phyloP scores from a whole-genome alignment of 2,329 filamentous ascomycete genomes.

The Beauveria sp. region DNA sequence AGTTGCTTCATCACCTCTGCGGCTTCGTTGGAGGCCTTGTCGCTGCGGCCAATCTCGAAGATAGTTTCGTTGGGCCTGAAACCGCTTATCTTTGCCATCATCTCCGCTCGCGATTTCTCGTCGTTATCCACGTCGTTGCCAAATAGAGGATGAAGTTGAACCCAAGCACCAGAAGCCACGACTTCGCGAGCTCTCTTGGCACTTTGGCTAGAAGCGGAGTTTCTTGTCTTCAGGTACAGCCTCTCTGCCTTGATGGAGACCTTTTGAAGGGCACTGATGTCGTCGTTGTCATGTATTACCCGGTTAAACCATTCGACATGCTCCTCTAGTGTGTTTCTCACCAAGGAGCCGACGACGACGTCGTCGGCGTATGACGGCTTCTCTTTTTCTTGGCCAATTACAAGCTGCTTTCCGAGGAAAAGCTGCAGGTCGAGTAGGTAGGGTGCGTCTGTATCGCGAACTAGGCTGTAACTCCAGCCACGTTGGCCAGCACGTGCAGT shows the following conservation, averaged over 20 bases:
- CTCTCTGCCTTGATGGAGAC: slow-evolving; percentile 87
- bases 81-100: slow-evolving; percentile 81
- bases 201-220: slow-evolving; percentile 83
- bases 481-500: slow-evolving; percentile 88
- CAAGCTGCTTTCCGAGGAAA: slow-evolving; percentile 78
- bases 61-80: slow-evolving; percentile 90
- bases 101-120: slow-evolving; percentile 69
- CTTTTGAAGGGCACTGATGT: slow-evolving; percentile 60
- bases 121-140: slow-evolving; percentile 56
- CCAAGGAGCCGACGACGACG: slow-evolving; percentile 71
- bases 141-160: slow-evolving; percentile 73
- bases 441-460: slow-evolving; percentile 79
- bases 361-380: slow-evolving; percentile 70
- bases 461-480: slow-evolving; percentile 92
- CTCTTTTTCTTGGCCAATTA: slow-evolving; percentile 61
- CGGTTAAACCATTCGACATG: slow-evolving; percentile 80
- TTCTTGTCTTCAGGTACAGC: slow-evolving; percentile 82
- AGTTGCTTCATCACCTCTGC: slow-evolving; percentile 70
- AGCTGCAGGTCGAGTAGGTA: slow-evolving; percentile 92
- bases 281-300: slow-evolving; percentile 64
- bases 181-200: slow-evolving; percentile 80
- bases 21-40: slow-evolving; percentile 56
- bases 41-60: slow-evolving; percentile 82
- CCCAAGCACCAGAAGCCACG: slow-evolving; percentile 61
- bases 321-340: slow-evolving; percentile 64